phyloP scores from a whole-genome alignment of 2,329 filamentous ascomycete genomes.

The Aspergillus aculeatinus region DNA sequence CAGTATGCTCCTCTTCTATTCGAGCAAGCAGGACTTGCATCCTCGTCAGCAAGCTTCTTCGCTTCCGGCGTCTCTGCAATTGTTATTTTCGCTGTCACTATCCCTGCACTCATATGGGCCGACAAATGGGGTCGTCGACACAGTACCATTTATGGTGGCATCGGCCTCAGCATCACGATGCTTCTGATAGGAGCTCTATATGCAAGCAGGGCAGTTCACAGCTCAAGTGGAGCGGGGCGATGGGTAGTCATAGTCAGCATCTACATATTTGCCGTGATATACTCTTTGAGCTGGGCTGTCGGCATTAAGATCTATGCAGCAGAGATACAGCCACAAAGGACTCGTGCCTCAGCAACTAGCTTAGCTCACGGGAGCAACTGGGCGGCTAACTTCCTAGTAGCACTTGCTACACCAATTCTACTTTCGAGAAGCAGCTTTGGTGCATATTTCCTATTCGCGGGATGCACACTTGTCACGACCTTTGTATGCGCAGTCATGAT shows the following conservation, averaged over 20 bases:
- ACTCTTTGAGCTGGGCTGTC: constrained; percentile 53
- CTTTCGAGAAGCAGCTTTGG: constrained; percentile 45
- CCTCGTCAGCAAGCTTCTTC: constrained; percentile 56
- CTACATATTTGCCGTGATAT: constrained; percentile 30
- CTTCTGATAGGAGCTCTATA: constrained; percentile 37
- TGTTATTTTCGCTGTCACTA: constrained; percentile 57
- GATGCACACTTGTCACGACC: constrained; percentile 41
- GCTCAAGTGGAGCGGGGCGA: constrained; percentile 27
- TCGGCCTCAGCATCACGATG: constrained; percentile 47
- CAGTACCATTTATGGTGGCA: constrained; percentile 55
- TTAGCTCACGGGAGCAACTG: constrained; percentile 56
- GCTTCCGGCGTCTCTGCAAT: constrained; percentile 62
- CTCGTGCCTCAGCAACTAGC: constrained; percentile 55
- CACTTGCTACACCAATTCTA: constrained; percentile 46
- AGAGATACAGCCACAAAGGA: constrained; percentile 59
- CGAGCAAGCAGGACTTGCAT: constrained; percentile 57
- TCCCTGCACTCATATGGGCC: constrained; percentile 57
- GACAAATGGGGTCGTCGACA: constrained; percentile 59
- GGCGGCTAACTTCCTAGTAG: constrained; percentile 47
- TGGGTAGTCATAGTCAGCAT: constrained; percentile 33
- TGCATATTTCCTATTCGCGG: constrained; percentile 50
- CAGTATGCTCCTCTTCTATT: constrained; percentile 63
- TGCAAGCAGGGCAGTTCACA: constrained; percentile 31
- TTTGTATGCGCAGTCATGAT: constrained; percentile 46
- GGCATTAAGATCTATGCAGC: constrained; percentile 57